Evolutionary conservation across 768 basidiomycete genomes (phyloP), one percentile per base, ranked within the genome.

Genomic region (Stropharia rugosoannulata): DNA sequence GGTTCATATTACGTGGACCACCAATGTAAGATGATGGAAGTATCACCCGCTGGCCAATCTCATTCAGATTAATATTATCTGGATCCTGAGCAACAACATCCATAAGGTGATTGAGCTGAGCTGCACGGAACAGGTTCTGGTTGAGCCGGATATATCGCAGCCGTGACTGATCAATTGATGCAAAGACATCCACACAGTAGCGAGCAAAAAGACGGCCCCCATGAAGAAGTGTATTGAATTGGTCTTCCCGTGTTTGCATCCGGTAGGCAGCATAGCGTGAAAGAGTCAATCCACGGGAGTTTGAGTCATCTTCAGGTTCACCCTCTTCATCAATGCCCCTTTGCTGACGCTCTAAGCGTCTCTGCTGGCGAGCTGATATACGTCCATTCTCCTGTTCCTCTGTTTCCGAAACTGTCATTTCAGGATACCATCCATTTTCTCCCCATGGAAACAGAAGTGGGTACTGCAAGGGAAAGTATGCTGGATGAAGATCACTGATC

Each of bases 1-100:
- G 74, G 0, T 68, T 59, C 79, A 83, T 81, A 39, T 78, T 59
- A 0, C 70, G 58, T 8, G 77, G 60, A 2, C 79, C 66, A 8
- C 75, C 75, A 18, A 62, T 65, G 58, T 76, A 73, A 0, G 74
- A 72, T 1, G 78, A 78, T 0, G 79, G 78, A 5, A 82, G 66
- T 36, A 78, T 65, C 16, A 73, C 45, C 1, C 68, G 51, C 43
- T 60, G 55, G 0, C 80, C 79, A 41, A 75, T 45, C 0, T 73
- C 55, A 18, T 53, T 43, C 8, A 74, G 45, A 25, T 77, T 52
- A n/a, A 67, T 10, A 41, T 64, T 55, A 19, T 56, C 63, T 48
- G 68, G 62, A 1, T 57, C 56, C 3, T 13, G 54, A 13, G 41
- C 10, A 0, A 72, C 8, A 4, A 64, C 69, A 61, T 81, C 75